Base-by-base conservation (phyloP, 2,329 filamentous ascomycete genomes). In the Paradendryphiella salina region DNA sequence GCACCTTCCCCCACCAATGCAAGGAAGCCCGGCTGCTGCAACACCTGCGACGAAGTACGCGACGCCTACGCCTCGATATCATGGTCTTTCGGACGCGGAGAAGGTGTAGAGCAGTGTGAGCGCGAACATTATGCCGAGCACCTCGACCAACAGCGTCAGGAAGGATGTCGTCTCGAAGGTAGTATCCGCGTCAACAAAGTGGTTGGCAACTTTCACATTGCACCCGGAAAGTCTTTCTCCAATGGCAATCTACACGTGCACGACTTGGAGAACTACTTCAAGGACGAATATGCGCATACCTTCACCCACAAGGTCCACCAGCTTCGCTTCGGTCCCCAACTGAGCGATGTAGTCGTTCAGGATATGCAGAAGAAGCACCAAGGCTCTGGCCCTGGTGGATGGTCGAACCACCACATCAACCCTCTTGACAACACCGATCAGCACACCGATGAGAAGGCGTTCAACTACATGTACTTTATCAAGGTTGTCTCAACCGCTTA, bases 401-500 rank as follows among this genome's bases (percentile, higher is more conserved):
- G 90, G 90, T 90, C 88, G 9, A 92, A 90, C 74, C 89, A 96
- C 75, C 91, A 97, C 74, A 76, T 90, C 61, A 96, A 97, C 75
- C 94, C 94, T 4, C 84, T 99, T 4, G 95, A 99, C 68, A 81
- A 82, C 45, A 89, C 87, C 3, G 78, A 82, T 57, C 91, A 97
- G 78, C 76, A 80, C 44, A 95, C 90, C 2, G 78, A 82, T 29
- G 91, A 96, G 67, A 84, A 90, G 61, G 88, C 88, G 59, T 96
- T 82, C 80, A 99, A 96, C 79, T 99, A 87, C 75, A 96, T 97
- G 90, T 99, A 99, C 80, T 99, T 99, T 75, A 82, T 99, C 75
- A 99, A 99, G 80, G 94, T 99, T 50, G 94, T 99, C 26, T 90
- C 89, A 3, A 99, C 94, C 1, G 93, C 91, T 1, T 99, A 97